Evolutionary conservation across 495 filamentous ascomycete genomes (phyloP).

Genomic region (Penicillium samsonianum): DNA sequence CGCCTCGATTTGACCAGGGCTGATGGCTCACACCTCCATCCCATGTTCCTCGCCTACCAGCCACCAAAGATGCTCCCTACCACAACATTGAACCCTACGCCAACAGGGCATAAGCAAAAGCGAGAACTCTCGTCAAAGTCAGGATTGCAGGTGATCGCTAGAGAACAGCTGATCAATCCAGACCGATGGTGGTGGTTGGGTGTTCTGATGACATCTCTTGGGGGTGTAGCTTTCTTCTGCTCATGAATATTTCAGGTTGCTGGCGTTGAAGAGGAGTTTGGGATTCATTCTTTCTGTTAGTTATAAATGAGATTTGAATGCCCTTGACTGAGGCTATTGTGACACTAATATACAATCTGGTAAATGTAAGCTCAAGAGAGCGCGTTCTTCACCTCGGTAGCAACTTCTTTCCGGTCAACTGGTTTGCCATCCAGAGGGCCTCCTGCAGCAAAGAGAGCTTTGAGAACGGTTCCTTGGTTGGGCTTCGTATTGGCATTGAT

Average conservation of each 20-base stretch:
- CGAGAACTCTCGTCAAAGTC: conserved; percentile 18
- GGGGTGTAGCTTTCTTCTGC: conserved; percentile 44
- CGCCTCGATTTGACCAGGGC: conserved; percentile 67
- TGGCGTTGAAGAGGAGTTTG: neutral
- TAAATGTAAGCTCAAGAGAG: conserved; percentile 23
- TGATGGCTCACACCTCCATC: conserved; percentile 68
- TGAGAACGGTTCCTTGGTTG: conserved; percentile 49
- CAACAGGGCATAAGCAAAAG: conserved; percentile 23
- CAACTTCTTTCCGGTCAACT: conserved; percentile 52
- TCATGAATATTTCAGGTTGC: conserved; percentile 25
- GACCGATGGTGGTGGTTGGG: conserved; percentile 73
- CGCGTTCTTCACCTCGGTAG: conserved; percentile 47
- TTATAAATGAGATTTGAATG: conserved; percentile 13
- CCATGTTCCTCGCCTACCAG: conserved; percentile 69
- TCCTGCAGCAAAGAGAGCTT: conserved; percentile 47
- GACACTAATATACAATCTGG: conserved; percentile 23
- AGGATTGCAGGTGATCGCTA: conserved; percentile 34
- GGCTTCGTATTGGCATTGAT: conserved; percentile 45
- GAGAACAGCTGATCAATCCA: conserved; percentile 52
- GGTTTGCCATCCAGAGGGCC: conserved; percentile 55
- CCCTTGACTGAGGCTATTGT: conserved; percentile 20
- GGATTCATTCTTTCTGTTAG: conserved; percentile 6
- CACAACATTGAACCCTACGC: conserved; percentile 61
- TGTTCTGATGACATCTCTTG: conserved; percentile 63
- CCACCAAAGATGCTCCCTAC: conserved; percentile 79